Base-by-base conservation (phyloP, 805 yeast species). In the Candida multigemmis region DNA sequence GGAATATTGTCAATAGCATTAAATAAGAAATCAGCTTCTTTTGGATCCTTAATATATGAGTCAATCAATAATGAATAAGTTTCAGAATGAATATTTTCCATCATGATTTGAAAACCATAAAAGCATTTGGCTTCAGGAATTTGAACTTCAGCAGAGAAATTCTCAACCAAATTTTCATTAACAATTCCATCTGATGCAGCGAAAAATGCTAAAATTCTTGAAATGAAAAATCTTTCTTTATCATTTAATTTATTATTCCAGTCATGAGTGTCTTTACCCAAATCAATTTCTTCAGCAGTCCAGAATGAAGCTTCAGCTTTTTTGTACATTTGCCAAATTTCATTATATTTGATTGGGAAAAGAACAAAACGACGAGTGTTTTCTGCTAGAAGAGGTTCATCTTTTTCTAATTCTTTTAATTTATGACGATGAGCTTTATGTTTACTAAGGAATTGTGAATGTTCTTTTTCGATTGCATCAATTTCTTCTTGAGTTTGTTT, bases 141-240 rank as follows among this genome's bases (percentile, higher is more conserved):
- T 61, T 87, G 96, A 35, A 91, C 96, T 64, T 89, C 97, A 39
- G 95, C 94, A 32, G 94, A 79, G 66, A 89, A 89, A 56, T 94
- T 87, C 64, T 89, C 97, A 36, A 89, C 96, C 55, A 89, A 73
- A 64, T 89, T 89, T 67, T 89, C 98, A 54, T 91, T 91, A 42
- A 89, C 98, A 41, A 89, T 86, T 57, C 98, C 98, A 57, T 89
- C 98, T 23, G 95, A 83, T 23, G 98, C 98, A 39, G 98, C 98
- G 50, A 89, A 89, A 70, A 91, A 89, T 11, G 98, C 98, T 42
- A 89, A 68, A 28, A 89, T 94, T 56, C 94, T 76, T 10, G 96
- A 83, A 42, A 89, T 68, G 60, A 89, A 89, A 64, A 62, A 91
- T 48, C 94, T 75, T 69, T 89, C 98, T 55, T 87, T 89, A 32